Evolutionary conservation across 1,284 basidiomycete species (phyloP).

Genomic region (Phaffia rhodozyma): DNA sequence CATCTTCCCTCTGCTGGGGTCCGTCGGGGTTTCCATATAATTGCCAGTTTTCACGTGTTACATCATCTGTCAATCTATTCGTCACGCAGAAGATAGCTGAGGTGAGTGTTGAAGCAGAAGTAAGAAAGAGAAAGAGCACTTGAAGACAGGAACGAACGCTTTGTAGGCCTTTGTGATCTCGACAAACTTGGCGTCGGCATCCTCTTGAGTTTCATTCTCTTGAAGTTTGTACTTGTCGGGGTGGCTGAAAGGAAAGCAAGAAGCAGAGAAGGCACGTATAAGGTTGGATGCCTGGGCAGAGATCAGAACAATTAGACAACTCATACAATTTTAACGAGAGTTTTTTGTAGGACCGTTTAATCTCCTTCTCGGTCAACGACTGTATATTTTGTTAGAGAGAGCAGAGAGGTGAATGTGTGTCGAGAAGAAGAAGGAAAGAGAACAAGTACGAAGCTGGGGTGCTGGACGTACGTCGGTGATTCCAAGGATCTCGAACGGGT

Average conservation of each 20-base stretch:
- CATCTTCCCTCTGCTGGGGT: constrained; percentile 85
- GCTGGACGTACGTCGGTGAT: constrained; percentile 48
- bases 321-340: constrained; percentile 78
- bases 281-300: constrained; percentile 5
- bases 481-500: constrained; percentile 90
- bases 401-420: neutral
- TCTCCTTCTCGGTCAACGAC: constrained; percentile 71
- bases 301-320: neutral
- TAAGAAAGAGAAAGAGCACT: neutral
- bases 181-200: constrained; percentile 80
- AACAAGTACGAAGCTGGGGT: neutral
- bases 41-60: constrained; percentile 80
- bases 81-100: neutral
- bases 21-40: constrained; percentile 94
- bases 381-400: constrained; percentile 24
- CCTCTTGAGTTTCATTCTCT: constrained; percentile 74
- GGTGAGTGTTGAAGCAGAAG: constrained; percentile 3
- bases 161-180: constrained; percentile 98
- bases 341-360: constrained; percentile 92
- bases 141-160: constrained; percentile 43
- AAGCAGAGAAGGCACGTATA: neutral
- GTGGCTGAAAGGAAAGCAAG: constrained; percentile 47
- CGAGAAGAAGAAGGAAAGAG: no score
- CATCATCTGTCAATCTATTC: constrained; percentile 75
- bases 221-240: constrained; percentile 88